phyloP scores from a whole-genome alignment of 345 rosid genomes.

The Eucalyptus curtisii region DNA sequence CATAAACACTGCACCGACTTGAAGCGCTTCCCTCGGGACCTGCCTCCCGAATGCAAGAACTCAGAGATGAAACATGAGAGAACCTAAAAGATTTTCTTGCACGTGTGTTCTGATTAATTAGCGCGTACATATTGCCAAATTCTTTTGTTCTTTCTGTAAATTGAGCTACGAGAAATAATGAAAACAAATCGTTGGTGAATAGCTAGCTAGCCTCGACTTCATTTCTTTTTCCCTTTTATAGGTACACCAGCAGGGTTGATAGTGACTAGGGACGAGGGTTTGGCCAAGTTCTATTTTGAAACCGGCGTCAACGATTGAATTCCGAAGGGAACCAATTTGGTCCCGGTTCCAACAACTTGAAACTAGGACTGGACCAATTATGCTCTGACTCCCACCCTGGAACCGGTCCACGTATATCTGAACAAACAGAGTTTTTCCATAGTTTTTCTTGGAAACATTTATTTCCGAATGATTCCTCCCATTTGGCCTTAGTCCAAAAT shows the following conservation, averaged over 20 bases:
- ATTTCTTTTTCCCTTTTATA: not conserved
- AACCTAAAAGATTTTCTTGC: not conserved
- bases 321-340: not conserved
- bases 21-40: constrained; percentile 36
- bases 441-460: not conserved
- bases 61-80: not conserved
- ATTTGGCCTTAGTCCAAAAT: not conserved
- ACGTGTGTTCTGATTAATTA: not conserved
- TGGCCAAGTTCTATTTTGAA: not conserved
- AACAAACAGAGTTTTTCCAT: not conserved
- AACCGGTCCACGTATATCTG: not conserved
- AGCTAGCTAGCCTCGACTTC: not conserved
- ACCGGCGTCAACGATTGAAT: not conserved
- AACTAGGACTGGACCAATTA: not conserved
- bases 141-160: not conserved
- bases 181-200: not conserved
- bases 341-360: not conserved
- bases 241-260: not conserved
- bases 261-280: not conserved
- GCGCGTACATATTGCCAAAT: not conserved
- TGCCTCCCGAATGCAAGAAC: constrained; percentile 29
- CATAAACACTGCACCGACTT: constrained; percentile 37
- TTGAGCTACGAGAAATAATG: not conserved
- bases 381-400: not conserved
- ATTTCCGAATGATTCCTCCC: not conserved